phyloP scores from a whole-genome alignment of 2,329 filamentous ascomycete genomes.

The Cercospora zeae-maydis region DNA sequence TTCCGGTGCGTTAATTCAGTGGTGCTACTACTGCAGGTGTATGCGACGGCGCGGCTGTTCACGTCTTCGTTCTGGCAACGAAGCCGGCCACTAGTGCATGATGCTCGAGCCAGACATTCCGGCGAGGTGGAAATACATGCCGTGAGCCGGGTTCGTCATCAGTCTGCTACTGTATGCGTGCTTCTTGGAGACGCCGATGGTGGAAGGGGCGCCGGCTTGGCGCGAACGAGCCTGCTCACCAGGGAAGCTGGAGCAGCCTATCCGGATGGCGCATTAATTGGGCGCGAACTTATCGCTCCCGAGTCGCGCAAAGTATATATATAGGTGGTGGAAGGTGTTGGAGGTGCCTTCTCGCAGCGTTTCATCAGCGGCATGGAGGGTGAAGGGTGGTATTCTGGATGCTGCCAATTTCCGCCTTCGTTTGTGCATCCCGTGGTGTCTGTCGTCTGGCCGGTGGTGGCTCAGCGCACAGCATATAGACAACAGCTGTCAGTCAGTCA shows the following conservation, averaged over 20 bases:
- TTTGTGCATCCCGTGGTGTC: neutral
- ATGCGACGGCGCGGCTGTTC: neutral
- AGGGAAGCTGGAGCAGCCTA: neutral
- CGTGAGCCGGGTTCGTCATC: neutral
- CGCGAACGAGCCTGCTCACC: neutral
- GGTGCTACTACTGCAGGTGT: neutral
- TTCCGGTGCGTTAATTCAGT: neutral
- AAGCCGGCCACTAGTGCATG: constrained; percentile 7
- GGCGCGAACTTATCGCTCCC: neutral
- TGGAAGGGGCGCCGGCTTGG: neutral
- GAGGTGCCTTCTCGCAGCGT: constrained; percentile 9
- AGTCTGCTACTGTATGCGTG: neutral
- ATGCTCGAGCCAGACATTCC: neutral
- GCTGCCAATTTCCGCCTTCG: neutral
- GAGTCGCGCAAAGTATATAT: constrained; percentile 15
- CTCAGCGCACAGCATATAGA: neutral
- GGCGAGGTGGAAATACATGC: neutral
- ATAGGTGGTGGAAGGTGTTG: neutral
- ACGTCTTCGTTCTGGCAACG: neutral
- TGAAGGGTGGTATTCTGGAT: neutral
- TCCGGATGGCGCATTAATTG: neutral
- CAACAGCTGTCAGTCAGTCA: neutral
- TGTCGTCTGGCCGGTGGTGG: neutral
- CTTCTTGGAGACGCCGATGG: neutral
- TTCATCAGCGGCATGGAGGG: neutral